Evolutionary conservation across 805 yeast genomes (phyloP).

Genomic region (Tetrapisispora arboricola): DNA sequence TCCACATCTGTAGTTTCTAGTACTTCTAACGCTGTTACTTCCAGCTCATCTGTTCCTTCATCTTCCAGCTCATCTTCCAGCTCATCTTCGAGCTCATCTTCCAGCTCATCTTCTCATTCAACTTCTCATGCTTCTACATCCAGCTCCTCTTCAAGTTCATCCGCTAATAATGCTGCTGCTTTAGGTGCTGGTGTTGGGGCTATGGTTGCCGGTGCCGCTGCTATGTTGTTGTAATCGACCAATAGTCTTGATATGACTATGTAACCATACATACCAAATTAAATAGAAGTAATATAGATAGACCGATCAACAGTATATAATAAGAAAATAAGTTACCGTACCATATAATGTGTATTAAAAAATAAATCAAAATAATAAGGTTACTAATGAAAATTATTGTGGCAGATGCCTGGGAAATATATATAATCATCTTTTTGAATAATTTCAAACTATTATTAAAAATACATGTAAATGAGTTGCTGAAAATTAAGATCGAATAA

Average conservation of each 20-base stretch:
- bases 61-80: slow-evolving; percentile 5
- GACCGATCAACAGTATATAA: not conserved
- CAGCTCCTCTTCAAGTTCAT: slow-evolving; percentile 1
- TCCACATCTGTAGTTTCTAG: slow-evolving; percentile 4
- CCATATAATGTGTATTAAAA: not conserved
- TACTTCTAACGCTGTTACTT: slow-evolving; percentile 5
- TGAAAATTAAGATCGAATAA: no score
- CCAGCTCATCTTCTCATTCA: slow-evolving; percentile 5
- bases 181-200: slow-evolving; percentile 4
- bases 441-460: no score
- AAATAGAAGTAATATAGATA: not conserved
- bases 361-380: no score
- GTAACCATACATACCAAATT: not conserved
- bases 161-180: slow-evolving; percentile 2
- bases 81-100: slow-evolving; percentile 3
- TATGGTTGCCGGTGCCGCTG: slow-evolving; percentile 4
- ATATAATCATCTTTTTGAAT: no score
- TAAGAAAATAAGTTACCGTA: not conserved
- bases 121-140: slow-evolving; percentile 1
- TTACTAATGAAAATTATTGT: no score
- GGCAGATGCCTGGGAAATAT: no score
- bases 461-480: no score
- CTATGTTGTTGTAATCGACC: slow-evolving; percentile 4
- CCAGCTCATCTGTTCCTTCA: slow-evolving; percentile 6
- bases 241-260: not conserved